Evolutionary conservation across 2,329 filamentous ascomycete genomes (phyloP).

Genomic region (Sporothrix luriei): DNA sequence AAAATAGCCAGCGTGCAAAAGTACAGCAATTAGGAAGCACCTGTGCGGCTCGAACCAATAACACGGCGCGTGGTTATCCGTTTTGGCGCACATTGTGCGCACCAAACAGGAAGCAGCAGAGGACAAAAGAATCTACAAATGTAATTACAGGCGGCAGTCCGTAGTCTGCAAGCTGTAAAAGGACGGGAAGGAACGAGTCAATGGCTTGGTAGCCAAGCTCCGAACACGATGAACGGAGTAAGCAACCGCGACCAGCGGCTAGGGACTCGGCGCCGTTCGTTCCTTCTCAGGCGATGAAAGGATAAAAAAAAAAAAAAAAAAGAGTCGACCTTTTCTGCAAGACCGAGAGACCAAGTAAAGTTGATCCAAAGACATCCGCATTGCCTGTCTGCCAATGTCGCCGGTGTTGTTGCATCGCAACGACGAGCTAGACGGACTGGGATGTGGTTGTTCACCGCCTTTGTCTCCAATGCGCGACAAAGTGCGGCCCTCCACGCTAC

Average conservation of each 20-base stretch:
- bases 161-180: background rate
- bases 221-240: conserved; percentile 11
- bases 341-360: too few species aligned
- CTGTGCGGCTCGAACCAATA: conserved; percentile 20
- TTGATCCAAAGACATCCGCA: background rate
- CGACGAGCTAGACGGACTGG: too few species aligned
- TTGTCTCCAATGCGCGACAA: conserved; percentile 7
- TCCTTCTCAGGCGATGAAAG: conserved; percentile 1
- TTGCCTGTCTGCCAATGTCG: background rate
- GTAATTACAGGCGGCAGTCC: background rate
- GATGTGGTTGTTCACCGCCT: conserved; percentile 21
- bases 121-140: too few species aligned
- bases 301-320: background rate
- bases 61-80: conserved; percentile 12
- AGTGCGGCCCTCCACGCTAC: conserved; percentile 2
- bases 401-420: background rate
- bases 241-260: conserved; percentile 5
- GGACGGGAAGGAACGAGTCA: background rate
- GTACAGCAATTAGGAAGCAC: background rate
- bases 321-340: background rate
- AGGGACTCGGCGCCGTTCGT: background rate
- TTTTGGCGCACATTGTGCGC: conserved; percentile 3
- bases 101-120: too few species aligned
- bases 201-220: background rate
- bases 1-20: background rate